Evolutionary conservation across 768 basidiomycete genomes (phyloP).

Genomic region (Mycena amicta): DNA sequence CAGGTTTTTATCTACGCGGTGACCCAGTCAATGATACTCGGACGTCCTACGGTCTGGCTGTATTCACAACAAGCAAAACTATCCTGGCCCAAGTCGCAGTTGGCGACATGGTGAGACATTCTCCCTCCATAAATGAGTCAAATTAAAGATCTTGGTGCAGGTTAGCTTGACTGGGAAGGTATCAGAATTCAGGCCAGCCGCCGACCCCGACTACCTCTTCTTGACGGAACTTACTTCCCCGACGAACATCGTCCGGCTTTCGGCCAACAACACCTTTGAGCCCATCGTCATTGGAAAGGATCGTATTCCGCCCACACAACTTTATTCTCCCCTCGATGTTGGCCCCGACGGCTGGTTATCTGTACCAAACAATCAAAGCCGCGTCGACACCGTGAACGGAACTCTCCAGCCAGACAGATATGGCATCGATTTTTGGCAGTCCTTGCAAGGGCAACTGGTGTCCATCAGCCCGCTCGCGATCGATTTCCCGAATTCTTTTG

Average conservation of each 20-base stretch:
- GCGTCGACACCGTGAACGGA: conserved; percentile 46
- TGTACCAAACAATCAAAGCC: conserved; percentile 55
- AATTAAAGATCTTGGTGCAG: neutral
- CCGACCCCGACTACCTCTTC: conserved; percentile 47
- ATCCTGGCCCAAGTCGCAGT: conserved; percentile 41
- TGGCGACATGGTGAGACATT: conserved; percentile 47
- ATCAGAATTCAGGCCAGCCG: conserved; percentile 50
- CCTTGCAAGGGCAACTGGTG: conserved; percentile 61
- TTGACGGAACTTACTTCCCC: conserved; percentile 53
- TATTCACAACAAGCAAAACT: conserved; percentile 47
- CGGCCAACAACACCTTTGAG: conserved; percentile 46
- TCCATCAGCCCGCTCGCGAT: conserved; percentile 49
- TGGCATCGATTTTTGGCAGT: conserved; percentile 68
- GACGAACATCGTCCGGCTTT: conserved; percentile 44
- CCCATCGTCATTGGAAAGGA: conserved; percentile 57
- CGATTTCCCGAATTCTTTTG: conserved; percentile 54
- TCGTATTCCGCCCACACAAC: conserved; percentile 53
- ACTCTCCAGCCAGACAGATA: conserved; percentile 52
- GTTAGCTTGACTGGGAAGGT: conserved; percentile 40
- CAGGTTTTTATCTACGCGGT: conserved; percentile 12
- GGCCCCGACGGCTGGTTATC: conserved; percentile 59
- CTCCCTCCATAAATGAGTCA: neutral
- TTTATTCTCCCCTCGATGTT: conserved; percentile 49
- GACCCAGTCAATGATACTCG: conserved; percentile 43
- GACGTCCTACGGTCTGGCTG: conserved; percentile 51